Percentiles rank a stretch among this genome's conserved stretches.
phyloP scores from a whole-genome alignment of 768 basidiomycete genomes.

The Mycena sanguinolenta region DNA sequence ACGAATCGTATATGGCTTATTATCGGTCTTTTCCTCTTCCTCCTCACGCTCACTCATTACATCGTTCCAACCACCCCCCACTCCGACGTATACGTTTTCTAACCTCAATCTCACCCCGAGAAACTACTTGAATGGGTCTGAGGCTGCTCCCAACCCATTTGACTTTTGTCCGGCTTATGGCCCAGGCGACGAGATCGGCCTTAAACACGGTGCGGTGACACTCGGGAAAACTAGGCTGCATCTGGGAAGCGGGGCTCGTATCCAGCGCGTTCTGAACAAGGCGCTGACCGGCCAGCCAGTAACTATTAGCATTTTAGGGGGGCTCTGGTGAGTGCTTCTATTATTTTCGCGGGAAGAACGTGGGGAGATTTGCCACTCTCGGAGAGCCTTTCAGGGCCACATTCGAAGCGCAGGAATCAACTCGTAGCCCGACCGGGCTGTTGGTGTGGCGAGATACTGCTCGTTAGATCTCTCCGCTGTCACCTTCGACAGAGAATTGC shows the following conservation, averaged over 20 bases:
- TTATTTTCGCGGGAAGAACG: neutral
- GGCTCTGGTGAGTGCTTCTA: conserved; percentile 73
- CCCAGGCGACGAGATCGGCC: conserved; percentile 82
- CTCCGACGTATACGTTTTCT: conserved; percentile 48
- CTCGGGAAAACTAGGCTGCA: conserved; percentile 84
- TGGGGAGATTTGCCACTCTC: neutral
- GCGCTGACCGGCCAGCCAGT: conserved; percentile 89
- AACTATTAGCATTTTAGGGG: conserved; percentile 91
- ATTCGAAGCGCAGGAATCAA: neutral
- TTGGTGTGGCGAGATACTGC: no score
- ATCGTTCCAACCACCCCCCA: conserved; percentile 44
- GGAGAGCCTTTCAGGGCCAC: neutral
- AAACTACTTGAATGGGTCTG: conserved; percentile 83
- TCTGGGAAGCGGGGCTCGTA: conserved; percentile 82
- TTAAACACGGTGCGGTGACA: conserved; percentile 81
- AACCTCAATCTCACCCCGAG: conserved; percentile 72
- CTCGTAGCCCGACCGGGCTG: neutral
- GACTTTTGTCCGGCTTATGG: conserved; percentile 92
- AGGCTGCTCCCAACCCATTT: conserved; percentile 80
- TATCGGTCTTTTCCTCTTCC: conserved; percentile 63
- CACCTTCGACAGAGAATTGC: neutral
- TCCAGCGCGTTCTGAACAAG: conserved; percentile 86
- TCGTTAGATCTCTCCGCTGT: no score
- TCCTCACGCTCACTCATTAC: conserved; percentile 70
- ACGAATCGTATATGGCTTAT: conserved; percentile 80